These are phyloP conservation scores for Saturnispora silvae DNA, from an alignment of 805 yeast species.

Conservation along the genomic window DNA sequence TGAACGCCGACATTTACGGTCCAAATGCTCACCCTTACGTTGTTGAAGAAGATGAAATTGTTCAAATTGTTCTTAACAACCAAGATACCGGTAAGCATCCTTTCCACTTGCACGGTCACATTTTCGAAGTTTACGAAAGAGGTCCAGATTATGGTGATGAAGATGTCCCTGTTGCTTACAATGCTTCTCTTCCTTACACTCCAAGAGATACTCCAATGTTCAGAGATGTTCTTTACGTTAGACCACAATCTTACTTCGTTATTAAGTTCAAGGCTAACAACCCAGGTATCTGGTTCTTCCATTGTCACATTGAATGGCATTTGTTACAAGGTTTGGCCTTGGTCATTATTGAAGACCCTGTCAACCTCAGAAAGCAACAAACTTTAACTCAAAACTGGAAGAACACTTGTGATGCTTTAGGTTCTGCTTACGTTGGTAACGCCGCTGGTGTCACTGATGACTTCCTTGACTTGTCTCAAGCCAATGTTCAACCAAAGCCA, in stretches of 20 bases:
- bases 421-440: constrained; percentile 55
- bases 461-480: constrained; percentile 60
- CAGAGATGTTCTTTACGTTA: constrained; percentile 73
- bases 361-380: constrained; percentile 49
- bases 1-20: constrained; percentile 56
- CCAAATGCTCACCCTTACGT: constrained; percentile 69
- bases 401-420: constrained; percentile 47
- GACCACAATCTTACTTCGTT: constrained; percentile 78
- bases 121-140: constrained; percentile 73
- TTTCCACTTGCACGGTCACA: constrained; percentile 94
- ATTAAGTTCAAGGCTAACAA: constrained; percentile 84
- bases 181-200: constrained; percentile 38
- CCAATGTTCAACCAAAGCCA: constrained; percentile 52
- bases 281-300: constrained; percentile 99
- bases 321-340: constrained; percentile 87
- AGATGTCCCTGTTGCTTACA: constrained; percentile 46
- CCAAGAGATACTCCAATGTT: constrained; percentile 71
- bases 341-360: constrained; percentile 75
- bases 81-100: constrained; percentile 91
- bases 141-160: constrained; percentile 48
- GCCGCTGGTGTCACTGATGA: constrained; percentile 75
- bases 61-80: constrained; percentile 79
- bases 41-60: constrained; percentile 51
- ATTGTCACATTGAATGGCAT: constrained; percentile 99
- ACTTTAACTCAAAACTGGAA: constrained; percentile 51